Base-by-base conservation (phyloP, 352 stramenopile species). In the Blastocystis sp. region DNA sequence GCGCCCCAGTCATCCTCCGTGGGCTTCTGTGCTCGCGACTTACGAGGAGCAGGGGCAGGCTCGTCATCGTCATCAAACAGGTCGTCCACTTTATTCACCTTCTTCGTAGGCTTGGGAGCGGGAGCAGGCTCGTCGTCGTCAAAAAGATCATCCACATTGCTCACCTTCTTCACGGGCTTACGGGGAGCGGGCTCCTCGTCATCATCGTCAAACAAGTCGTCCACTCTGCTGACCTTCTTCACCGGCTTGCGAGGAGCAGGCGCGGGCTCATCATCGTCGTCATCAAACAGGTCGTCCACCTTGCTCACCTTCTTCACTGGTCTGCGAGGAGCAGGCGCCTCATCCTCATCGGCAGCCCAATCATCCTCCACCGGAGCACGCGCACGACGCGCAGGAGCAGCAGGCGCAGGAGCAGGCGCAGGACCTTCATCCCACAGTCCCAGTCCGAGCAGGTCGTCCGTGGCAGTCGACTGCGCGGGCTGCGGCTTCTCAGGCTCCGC, bases 381-480 rank as follows among this genome's bases (percentile, higher is more conserved):
- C 11, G 18, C 36, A 27, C 11, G 21, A 27, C 42, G 36, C 44
- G 67, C 42, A n/a, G 36, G 38, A 27, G 24, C n/a, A 8, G 48
- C 0, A 9, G 49, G n/a, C 21, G 21, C 21, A 67, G 65, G 0
- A 14, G 65, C 36, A 69, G 57, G 9, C 3, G 73, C 54, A n/a
- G 73, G 59, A 18, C 44, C 42, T 49, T 84, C 59, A 21, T 73
- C 73, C 54, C 54, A 84, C 34, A 84, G 59, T 7, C 59, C 73
- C 0, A 84, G 54, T 44, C 73, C 73, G 11, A 84, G 46, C 59
- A 84, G 40, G 38, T 84, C 73, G 11, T 84, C 73, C 11, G 38
- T 72, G 27, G 29, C 73, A n/a, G 24, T 40, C 8, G 54, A 59
- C 8, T 48, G 11, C 14, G 29, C 29, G 11, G 38, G 24, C 73